Percentiles rank a stretch among this genome's conserved stretches.
Conservation (phyloP, 2,329 filamentous ascomycete genomes). For the Coniochaeta sp. region DNA sequence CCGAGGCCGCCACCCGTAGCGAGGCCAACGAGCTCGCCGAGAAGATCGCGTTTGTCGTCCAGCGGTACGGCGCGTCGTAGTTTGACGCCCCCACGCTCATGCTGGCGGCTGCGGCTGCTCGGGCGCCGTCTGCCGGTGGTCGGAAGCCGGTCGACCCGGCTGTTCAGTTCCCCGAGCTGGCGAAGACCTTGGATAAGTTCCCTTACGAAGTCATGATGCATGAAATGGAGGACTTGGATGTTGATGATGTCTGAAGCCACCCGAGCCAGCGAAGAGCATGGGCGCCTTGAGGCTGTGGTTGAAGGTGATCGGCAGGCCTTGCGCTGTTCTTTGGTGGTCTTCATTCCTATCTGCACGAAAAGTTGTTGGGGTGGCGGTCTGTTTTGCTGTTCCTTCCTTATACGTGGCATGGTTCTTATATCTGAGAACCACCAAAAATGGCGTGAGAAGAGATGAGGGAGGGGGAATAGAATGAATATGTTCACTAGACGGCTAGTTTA, state of each 20-base stretch:
- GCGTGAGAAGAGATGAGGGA: background rate
- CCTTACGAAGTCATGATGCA: background rate
- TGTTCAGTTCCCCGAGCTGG: background rate
- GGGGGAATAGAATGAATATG: background rate
- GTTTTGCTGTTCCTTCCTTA: background rate
- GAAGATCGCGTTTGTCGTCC: slow-evolving; percentile 71
- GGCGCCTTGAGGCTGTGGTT: background rate
- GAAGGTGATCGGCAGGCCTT: background rate
- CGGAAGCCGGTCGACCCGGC: background rate
- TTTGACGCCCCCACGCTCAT: background rate
- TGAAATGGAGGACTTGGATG: background rate
- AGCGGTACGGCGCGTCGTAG: slow-evolving; percentile 39
- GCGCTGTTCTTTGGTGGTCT: background rate
- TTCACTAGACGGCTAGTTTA: background rate
- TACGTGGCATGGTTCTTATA: background rate
- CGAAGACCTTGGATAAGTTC: background rate
- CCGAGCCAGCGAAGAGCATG: background rate
- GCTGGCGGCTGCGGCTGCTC: background rate
- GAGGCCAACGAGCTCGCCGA: slow-evolving; percentile 88
- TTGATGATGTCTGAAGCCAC: background rate
- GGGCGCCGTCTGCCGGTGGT: background rate
- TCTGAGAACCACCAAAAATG: background rate
- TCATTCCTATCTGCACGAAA: background rate
- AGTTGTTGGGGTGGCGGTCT: background rate
- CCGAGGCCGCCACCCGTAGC: slow-evolving; percentile 80